Evolutionary conservation across 1,284 basidiomycete genomes (phyloP), one percentile per base, ranked within the genome.

Genomic region (Pseudozyma thailandica): DNA sequence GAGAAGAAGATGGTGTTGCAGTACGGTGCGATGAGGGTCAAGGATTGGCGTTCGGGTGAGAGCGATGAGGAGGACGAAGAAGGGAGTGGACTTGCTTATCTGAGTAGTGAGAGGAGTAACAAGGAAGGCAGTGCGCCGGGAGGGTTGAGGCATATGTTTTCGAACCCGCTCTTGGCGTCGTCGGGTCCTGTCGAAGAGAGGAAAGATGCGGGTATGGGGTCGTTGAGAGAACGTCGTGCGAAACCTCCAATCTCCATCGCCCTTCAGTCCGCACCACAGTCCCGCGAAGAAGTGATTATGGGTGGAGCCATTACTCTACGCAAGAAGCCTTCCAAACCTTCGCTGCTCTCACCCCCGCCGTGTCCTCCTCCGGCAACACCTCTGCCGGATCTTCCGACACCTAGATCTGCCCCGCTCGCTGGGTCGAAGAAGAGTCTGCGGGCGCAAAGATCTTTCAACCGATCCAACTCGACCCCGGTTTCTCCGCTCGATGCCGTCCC

Each of bases 231-330:
- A 45, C 33, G 65, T 26, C 53, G 58, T 23, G 58, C 65, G 16
- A 69, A 69, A 15, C 58, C 58, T 4, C 65, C 58, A 15, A 61
- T 69, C 25, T 30, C 31, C 12, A 61, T 62, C 37, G 50, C 55
- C 0, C 30, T 62, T 1, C 27, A 3, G 9, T 45, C 8, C 16
- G 39, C 12, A 21, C 46, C 16, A 20, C 18, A 21, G 28, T 23
- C 15, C 16, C 15, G 18, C n/a, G 3, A 13, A 25, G 15, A 6
- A 28, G 27, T 10, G n/a, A n/a, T 1, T 30, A 18, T 6, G n/a
- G 21, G 30, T 3, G 28, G 28, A 23, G 18, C 18, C 30, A 47
- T 30, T 2, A 27, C 39, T 3, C 39, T n/a, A n/a, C n/a, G 46
- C 4, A 45, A 37, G 16, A 58, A 50, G 27, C 39, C 48, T 2